Conservation (phyloP, 1,284 basidiomycete species). For the Afroboletus lepidellus region DNA sequence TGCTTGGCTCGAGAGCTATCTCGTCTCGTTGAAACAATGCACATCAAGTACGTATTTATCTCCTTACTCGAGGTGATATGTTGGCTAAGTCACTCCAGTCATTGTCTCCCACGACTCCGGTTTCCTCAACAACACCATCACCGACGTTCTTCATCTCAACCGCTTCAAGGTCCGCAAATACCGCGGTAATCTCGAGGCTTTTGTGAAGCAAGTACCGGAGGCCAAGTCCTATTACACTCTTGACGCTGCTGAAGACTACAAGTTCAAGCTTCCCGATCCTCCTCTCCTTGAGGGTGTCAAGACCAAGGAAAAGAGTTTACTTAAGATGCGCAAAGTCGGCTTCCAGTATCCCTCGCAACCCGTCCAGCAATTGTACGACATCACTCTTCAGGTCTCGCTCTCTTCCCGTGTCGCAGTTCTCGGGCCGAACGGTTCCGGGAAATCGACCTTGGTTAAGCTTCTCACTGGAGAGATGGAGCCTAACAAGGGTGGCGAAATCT, state of each 20-base stretch:
- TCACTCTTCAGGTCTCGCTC: constrained; percentile 93
- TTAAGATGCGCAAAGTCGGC: constrained; percentile 97
- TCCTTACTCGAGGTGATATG: constrained; percentile 13
- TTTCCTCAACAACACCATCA: constrained; percentile 99
- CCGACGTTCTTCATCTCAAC: constrained; percentile 98
- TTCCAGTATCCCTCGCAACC: constrained; percentile 92
- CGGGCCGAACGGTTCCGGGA: constrained; percentile 97
- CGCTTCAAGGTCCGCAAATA: constrained; percentile 99
- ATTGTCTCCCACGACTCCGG: constrained; percentile 98
- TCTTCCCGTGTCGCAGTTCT: constrained; percentile 96
- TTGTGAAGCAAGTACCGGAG: constrained; percentile 93
- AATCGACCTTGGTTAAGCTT: constrained; percentile 98
- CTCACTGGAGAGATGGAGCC: constrained; percentile 97
- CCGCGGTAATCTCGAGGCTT: constrained; percentile 95
- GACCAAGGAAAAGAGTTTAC: constrained; percentile 97
- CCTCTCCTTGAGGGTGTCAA: constrained; percentile 98
- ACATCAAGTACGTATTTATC: constrained; percentile 74
- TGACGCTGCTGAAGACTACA: constrained; percentile 92
- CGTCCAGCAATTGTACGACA: constrained; percentile 90
- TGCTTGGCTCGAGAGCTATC: constrained; percentile 96
- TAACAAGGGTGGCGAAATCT: constrained; percentile 94
- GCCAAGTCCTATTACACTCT: constrained; percentile 98
- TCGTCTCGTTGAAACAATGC: constrained; percentile 84
- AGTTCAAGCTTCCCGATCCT: constrained; percentile 94
- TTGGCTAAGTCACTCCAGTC: constrained; percentile 44